Conservation (phyloP, 768 basidiomycete genomes). For the Boletus fagicola region DNA sequence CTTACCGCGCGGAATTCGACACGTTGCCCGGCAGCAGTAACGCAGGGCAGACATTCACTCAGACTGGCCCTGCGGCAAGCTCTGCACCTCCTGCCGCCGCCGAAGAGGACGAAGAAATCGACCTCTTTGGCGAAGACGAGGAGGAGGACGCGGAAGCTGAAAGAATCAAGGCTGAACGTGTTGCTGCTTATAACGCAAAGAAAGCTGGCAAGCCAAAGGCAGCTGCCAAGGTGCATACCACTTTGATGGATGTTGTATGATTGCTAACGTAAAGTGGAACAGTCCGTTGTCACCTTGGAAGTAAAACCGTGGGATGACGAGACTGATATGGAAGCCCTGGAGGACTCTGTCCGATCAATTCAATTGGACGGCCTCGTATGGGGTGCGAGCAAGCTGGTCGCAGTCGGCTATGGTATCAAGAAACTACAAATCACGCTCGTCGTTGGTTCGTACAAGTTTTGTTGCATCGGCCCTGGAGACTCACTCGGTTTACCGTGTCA, state of each 20-base stretch:
- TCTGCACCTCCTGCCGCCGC: conserved; percentile 45
- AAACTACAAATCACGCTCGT: conserved; percentile 81
- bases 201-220: conserved; percentile 91
- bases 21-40: conserved; percentile 83
- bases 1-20: conserved; percentile 74
- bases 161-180: conserved; percentile 84
- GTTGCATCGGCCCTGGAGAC: background rate
- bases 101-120: conserved; percentile 68
- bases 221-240: conserved; percentile 68
- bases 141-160: conserved; percentile 86
- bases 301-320: conserved; percentile 99
- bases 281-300: conserved; percentile 98
- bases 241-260: conserved; percentile 3
- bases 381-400: conserved; percentile 91
- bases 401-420: conserved; percentile 90
- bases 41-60: conserved; percentile 72
- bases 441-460: conserved; percentile 41
- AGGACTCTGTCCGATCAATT: conserved; percentile 80
- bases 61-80: conserved; percentile 41
- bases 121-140: conserved; percentile 86
- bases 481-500: background rate
- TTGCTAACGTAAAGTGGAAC: conserved; percentile 17
- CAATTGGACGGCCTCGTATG: conserved; percentile 90
- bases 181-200: conserved; percentile 90
- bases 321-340: conserved; percentile 91